Conservation (phyloP, 2,329 filamentous ascomycete genomes). For the Rhexocercosporidium sp. region DNA sequence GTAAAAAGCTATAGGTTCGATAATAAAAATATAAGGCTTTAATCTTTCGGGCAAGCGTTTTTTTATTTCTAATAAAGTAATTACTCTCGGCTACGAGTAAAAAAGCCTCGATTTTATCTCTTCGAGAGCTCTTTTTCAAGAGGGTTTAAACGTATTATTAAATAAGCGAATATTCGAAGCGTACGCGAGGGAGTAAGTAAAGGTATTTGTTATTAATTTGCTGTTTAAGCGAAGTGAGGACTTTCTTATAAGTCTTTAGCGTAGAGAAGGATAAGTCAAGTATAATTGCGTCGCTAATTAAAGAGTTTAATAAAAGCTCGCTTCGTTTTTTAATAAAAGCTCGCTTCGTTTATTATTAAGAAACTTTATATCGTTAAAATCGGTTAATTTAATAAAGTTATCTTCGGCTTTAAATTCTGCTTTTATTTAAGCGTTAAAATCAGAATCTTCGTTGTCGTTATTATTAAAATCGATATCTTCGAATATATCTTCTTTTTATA, state of each 20-base stretch:
- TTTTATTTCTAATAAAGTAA: background rate
- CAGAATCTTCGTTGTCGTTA: too few relatives aligned
- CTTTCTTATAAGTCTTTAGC: background rate
- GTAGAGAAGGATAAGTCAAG: background rate
- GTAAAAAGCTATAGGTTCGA: too few relatives aligned
- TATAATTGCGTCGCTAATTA: background rate
- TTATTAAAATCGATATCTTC: too few relatives aligned
- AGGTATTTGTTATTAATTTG: background rate
- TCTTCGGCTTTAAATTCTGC: background rate
- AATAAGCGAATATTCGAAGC: background rate
- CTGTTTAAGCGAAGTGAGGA: background rate
- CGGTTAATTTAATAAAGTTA: background rate
- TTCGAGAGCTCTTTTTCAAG: background rate
- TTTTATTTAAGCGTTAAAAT: too few relatives aligned
- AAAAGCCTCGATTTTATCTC: background rate
- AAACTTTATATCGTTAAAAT: background rate
- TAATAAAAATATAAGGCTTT: background rate
- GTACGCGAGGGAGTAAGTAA: constrained; percentile 39
- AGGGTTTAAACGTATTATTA: background rate
- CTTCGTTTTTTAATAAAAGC: too few relatives aligned
- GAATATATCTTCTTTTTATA: background rate
- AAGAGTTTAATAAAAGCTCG: too few relatives aligned
- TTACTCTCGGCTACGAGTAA: background rate
- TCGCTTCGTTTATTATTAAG: background rate
- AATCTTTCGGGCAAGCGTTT: too few relatives aligned